Conservation (phyloP, 1,139 yeast genomes). For the Trichomonascaceae sp. region DNA sequence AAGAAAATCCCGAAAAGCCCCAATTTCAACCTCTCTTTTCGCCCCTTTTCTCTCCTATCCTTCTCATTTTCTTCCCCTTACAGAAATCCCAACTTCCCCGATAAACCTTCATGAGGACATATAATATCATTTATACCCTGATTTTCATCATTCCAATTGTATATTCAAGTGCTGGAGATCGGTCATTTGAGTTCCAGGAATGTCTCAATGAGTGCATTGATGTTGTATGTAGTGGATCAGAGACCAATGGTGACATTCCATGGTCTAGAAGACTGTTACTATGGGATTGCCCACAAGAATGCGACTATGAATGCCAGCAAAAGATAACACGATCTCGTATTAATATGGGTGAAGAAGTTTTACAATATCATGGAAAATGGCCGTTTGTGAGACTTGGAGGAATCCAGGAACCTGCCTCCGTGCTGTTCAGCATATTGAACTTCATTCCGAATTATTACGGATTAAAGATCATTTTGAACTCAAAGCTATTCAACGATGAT, state of each 20-base stretch:
- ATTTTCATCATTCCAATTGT: background rate
- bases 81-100: background rate
- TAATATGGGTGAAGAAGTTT: conserved; percentile 43
- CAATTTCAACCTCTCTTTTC: background rate
- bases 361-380: conserved; percentile 97
- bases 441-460: conserved; percentile 70
- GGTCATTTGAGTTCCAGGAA: background rate
- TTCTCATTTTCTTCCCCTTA: background rate
- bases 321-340: conserved; percentile 54
- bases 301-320: conserved; percentile 91
- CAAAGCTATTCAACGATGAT: conserved; percentile 12
- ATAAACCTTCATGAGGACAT: background rate
- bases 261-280: conserved; percentile 34
- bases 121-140: background rate
- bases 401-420: conserved; percentile 79
- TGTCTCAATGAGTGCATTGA: conserved; percentile 5
- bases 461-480: conserved; percentile 34
- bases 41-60: background rate
- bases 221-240: background rate
- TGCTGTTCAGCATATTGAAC: conserved; percentile 73
- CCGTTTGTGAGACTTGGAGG: conserved; percentile 74
- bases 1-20: background rate
- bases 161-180: conserved; percentile 5
- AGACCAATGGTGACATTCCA: conserved; percentile 1
- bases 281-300: conserved; percentile 79